phyloP scores from a whole-genome alignment of 148 eudicot genomes.

The Spergularia bocconei region DNA sequence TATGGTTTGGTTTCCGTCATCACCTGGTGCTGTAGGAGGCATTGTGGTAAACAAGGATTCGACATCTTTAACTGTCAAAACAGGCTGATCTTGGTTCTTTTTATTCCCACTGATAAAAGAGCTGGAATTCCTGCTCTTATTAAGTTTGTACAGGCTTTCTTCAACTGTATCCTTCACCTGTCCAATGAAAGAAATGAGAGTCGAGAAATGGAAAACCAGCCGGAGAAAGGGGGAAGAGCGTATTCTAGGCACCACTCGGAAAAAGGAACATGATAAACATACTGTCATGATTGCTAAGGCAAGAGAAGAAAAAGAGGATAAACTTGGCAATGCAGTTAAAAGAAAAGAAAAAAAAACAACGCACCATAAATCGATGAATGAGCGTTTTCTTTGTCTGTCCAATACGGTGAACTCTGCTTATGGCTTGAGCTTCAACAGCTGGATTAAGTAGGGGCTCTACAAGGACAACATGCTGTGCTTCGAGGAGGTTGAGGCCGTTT shows the following conservation, averaged over 20 bases:
- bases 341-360: slow-evolving; percentile 22
- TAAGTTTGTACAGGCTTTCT: slow-evolving; percentile 82
- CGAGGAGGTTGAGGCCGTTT: slow-evolving; percentile 92
- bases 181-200: slow-evolving; percentile 1
- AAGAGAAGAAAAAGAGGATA: too few species aligned
- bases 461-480: slow-evolving; percentile 95
- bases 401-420: slow-evolving; percentile 87
- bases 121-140: slow-evolving; percentile 58
- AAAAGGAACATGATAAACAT: too few species aligned
- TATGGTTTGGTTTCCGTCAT: slow-evolving; percentile 26
- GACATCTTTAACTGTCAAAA: slow-evolving; percentile 71
- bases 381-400: slow-evolving; percentile 77
- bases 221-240: background rate
- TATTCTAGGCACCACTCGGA: too few species aligned
- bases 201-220: slow-evolving; percentile 1
- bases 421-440: slow-evolving; percentile 96
- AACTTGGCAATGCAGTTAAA: background rate
- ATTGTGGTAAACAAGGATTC: slow-evolving; percentile 63
- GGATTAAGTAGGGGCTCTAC: slow-evolving; percentile 95
- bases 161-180: slow-evolving; percentile 91
- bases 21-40: slow-evolving; percentile 22
- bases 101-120: slow-evolving; percentile 69
- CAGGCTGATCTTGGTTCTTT: slow-evolving; percentile 82
- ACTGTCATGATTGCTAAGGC: too few species aligned
- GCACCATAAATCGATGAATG: slow-evolving; percentile 85